Evolutionary conservation across 257 asterid species (phyloP), one percentile per base, ranked within the genome.

Genomic region (Echium plantagineum): DNA sequence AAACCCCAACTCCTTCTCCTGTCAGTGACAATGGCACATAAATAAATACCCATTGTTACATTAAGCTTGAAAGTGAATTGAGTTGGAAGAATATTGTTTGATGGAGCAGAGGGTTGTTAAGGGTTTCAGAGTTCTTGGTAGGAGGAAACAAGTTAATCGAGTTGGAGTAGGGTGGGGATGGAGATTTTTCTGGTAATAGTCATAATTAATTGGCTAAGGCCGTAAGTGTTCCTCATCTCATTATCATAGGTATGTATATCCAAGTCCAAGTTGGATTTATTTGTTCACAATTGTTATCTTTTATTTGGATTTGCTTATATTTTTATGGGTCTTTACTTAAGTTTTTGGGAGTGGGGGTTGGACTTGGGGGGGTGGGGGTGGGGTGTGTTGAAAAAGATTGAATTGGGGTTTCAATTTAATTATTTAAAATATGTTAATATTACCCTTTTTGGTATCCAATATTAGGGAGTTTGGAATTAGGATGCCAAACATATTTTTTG

Each of bases 111-210:
- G 65, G 15, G 62, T 53, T 53, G 67, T 17, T 53, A 69, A 83
- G 69, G 85, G 80, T 63, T 70, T 87, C 69, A 74, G 75, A 72
- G 67, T 83, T 60, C 74, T 90, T 38, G 82, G 81, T 66, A 83
- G 97, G 82, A 85, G 97, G 74, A 90, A 90, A 66, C 95, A 74
- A 83, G 97, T 90, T 66, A 90, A 90, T 71, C 83, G 87, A 60
- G 62, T 55, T 30, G 56, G 48, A 13, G 2, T 20, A 4, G 80
- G n/a, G 72, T 2, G 28, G 16, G 1, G 35, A 30, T 21, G 59
- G 60, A 13, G 60, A 26, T 56, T 38, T 13, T 22, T 28, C n/a
- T 56, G 42, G n/a, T 61, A 76, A 74, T 55, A 80, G 74, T 66
- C 78, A 77, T 64, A 75, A 64, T 63, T 73, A 75, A 66, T 83